Base-by-base conservation (phyloP, 2,329 filamentous ascomycete species). In the Phialophora verrucosa region DNA sequence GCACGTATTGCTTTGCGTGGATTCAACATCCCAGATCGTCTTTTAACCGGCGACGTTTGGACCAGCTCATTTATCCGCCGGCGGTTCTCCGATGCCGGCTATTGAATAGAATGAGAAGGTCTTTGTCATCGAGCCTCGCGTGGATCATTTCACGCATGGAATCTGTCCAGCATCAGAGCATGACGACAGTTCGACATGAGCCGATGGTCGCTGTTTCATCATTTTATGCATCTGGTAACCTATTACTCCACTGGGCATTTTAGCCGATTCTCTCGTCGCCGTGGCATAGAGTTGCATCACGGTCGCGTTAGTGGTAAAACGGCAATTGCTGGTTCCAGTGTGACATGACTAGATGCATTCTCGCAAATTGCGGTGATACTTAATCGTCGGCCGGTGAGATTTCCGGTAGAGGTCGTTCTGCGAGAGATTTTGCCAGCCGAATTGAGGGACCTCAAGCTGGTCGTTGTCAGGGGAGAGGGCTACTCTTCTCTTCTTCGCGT, bases 51-150 rank as follows among this genome's bases (percentile, higher is more conserved):
- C 20, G 35, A 12, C 27, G 25, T 55, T 54, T 62, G 20, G 35
- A 42, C 50, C 25, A 35, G 23, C 5, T 17, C 23, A 54, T 64
- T 64, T 64, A 64, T 31, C 62, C 62, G 58, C 44, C 62, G 62
- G 62, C 62, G 55, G 49, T 55, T 64, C 49, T 47, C 62, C 62
- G 62, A 59, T 49, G 25, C 23, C 49, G 49, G 49, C 20, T 51
- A 12, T 51, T 51, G 49, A 51, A 51, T 17, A 51, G 49, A 51
- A 51, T 2, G 23, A 51, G 49, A 17, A 11, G 14, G 20, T 51
- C 25, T 25, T 27, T 27, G 20, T 25, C 12, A 25, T 51, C 49
- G 20, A 51, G 25, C 20, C 49, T 51, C 25, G 49, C 49, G 20
- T 23, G 49, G 23, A 23, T 51, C 20, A 29, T 17, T 51, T 27